Conservation (phyloP, 345 rosid species). For the Arabidopsis arenosa region DNA sequence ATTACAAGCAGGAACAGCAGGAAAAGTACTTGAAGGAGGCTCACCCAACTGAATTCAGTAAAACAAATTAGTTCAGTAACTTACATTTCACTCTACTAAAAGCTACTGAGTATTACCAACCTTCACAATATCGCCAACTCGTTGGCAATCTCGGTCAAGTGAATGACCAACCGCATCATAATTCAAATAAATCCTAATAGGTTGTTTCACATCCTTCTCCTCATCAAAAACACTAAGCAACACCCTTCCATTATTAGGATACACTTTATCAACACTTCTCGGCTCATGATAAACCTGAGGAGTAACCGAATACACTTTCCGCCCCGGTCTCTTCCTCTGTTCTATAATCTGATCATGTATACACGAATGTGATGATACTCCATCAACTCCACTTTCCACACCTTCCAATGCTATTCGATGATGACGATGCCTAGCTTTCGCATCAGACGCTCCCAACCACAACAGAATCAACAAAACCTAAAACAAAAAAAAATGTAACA, state of each 20-base stretch:
- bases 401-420: constrained; percentile 50
- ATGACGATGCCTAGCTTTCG: constrained; percentile 36
- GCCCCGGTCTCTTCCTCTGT: constrained; percentile 87
- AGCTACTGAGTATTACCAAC: constrained; percentile 51
- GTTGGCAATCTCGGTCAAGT: constrained; percentile 81
- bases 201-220: constrained; percentile 69
- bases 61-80: constrained; percentile 25
- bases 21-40: constrained; percentile 63
- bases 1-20: constrained; percentile 75
- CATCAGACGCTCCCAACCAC: constrained; percentile 55
- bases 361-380: constrained; percentile 78
- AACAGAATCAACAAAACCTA: constrained; percentile 67
- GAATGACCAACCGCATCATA: constrained; percentile 99
- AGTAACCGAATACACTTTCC: constrained; percentile 76
- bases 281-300: constrained; percentile 85
- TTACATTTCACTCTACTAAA: constrained; percentile 1
- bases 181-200: constrained; percentile 90
- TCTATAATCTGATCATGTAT: constrained; percentile 93
- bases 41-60: constrained; percentile 76
- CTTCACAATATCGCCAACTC: constrained; percentile 89
- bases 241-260: constrained; percentile 70
- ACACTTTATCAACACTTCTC: constrained; percentile 41
- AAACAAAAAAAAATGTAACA: not conserved
- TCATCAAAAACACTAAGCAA: constrained; percentile 65
- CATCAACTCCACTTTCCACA: constrained; percentile 52